Evolutionary conservation across 345 rosid genomes (phyloP), one percentile per base, ranked within the genome.

Genomic region (Cardamine resedifolia): DNA sequence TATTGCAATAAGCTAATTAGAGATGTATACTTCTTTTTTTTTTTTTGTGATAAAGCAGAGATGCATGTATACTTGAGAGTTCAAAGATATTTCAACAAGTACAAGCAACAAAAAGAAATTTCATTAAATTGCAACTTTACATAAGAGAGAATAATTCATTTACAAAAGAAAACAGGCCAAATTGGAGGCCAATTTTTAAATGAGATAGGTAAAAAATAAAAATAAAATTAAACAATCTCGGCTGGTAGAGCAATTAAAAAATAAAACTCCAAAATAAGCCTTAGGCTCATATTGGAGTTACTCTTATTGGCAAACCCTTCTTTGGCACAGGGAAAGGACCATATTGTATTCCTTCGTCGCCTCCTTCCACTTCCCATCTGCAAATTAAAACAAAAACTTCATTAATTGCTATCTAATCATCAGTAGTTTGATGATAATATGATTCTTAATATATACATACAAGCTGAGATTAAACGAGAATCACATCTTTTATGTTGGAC

Each of bases 251-350:
- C 0, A 64, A 64, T 38, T 28, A 43, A 63, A 64, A 56, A 10
- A 21, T 4, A 39, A 7, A 28, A 11, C 5, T 4, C 64, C 47
- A 62, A 60, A 60, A 28, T 30, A 28, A 38, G 72, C 70, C 76
- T 62, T 77, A 36, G 64, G 73, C 53, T 70, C 20, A 56, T n/a
- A 76, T 81, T 0, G 76, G 84, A 23, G 43, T 75, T 5, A 91
- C 87, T 71, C 78, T 83, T 61, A 94, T 75, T 24, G 97, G 96
- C 64, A 91, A 81, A n/a, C 98, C 98, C 21, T 66, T 80, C 75
- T 81, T 89, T 52, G 98, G 97, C 10, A 94, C 95, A 0, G 97
- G 98, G 66, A 94, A 94, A 51, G 98, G 98, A 12, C 89, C 95
- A 71, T 94, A 94, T 36, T 91, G 97, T 68, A 94, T 88, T 14